Evolutionary conservation across 1,284 basidiomycete species (phyloP), one percentile per base, ranked within the genome.

Genomic region (Trametes polyzona): DNA sequence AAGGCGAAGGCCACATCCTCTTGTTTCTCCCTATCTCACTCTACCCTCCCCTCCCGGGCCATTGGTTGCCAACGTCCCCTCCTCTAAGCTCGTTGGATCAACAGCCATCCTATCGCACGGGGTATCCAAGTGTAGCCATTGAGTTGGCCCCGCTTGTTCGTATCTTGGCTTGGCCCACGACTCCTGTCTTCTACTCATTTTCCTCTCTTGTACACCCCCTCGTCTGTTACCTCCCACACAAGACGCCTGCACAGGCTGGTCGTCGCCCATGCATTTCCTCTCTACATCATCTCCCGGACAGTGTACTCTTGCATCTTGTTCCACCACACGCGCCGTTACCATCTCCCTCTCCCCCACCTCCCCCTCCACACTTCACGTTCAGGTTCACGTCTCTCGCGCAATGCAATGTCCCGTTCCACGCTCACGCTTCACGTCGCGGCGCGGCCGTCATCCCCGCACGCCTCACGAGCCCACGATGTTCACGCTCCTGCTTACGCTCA

Each of bases 221-320:
- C n/a, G 30, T 35, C 26, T 39, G 17, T 48, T 32, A 5, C 47
- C 48, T 48, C 51, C 42, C 56, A 42, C 52, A 43, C 48, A 35
- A 35, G 58, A 56, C 55, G 21, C 55, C 57, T 58, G 61, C 58
- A 55, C 42, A 63, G 61, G 61, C 61, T 53, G 53, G 55, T 11
- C 17, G 58, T 51, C 58, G 16, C 53, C 49, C 61, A 60, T 53
- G 55, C 58, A 53, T 53, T 41, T 58, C 61, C 23, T 47, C 51
- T 53, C 51, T 33, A 32, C 24, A 42, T 35, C 47, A 57, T 55
- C 61, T 47, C 58, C 44, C 55, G 58, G 58, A 59, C 61, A 51
- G 43, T 63, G 61, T 63, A 60, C 50, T 63, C 53, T 60, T 56
- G 61, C 61, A 55, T 50, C 43, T 55, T 63, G 61, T 59, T 63